phyloP scores from a whole-genome alignment of 1,284 basidiomycete genomes.

The Butyriboletus appendiculatus region DNA sequence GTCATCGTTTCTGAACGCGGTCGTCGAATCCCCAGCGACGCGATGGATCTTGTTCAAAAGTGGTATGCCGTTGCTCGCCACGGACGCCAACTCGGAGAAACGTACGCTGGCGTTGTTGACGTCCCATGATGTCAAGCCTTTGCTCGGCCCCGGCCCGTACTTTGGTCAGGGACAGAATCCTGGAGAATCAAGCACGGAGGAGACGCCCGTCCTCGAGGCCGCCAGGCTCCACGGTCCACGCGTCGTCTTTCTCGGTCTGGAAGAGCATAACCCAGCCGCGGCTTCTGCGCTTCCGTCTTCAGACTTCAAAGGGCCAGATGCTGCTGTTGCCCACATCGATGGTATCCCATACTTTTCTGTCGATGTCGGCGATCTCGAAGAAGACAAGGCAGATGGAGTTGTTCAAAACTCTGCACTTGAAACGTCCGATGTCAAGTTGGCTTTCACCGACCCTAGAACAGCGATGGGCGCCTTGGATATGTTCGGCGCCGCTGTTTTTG shows the following conservation, averaged over 20 bases:
- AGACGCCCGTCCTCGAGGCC: slow-evolving; percentile 56
- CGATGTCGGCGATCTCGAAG: slow-evolving; percentile 61
- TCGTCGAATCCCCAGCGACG: slow-evolving; percentile 57
- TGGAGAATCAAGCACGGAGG: slow-evolving; percentile 44
- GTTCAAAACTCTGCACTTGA: slow-evolving; percentile 43
- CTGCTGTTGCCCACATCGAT: slow-evolving; percentile 57
- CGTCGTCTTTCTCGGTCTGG: slow-evolving; percentile 77
- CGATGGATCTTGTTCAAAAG: slow-evolving; percentile 75
- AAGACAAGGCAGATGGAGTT: slow-evolving; percentile 45
- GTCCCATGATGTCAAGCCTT: slow-evolving; percentile 51
- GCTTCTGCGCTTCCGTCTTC: slow-evolving; percentile 58
- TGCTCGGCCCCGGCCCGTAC: slow-evolving; percentile 49
- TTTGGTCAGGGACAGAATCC: slow-evolving; percentile 67
- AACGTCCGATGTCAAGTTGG: slow-evolving; percentile 42
- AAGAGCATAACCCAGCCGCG: slow-evolving; percentile 55
- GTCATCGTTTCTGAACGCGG: slow-evolving; percentile 67
- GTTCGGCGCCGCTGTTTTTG: slow-evolving; percentile 74
- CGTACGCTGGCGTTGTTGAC: slow-evolving; percentile 52
- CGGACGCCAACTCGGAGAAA: slow-evolving; percentile 32
- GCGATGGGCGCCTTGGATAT: slow-evolving; percentile 55
- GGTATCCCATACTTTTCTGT: slow-evolving; percentile 82
- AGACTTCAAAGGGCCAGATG: slow-evolving; percentile 54
- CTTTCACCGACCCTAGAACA: slow-evolving; percentile 71
- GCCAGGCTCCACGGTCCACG: slow-evolving; percentile 58
- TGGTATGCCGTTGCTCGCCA: slow-evolving; percentile 61